Base-by-base conservation (phyloP, 768 basidiomycete species). In the Leccinum imitatum region DNA sequence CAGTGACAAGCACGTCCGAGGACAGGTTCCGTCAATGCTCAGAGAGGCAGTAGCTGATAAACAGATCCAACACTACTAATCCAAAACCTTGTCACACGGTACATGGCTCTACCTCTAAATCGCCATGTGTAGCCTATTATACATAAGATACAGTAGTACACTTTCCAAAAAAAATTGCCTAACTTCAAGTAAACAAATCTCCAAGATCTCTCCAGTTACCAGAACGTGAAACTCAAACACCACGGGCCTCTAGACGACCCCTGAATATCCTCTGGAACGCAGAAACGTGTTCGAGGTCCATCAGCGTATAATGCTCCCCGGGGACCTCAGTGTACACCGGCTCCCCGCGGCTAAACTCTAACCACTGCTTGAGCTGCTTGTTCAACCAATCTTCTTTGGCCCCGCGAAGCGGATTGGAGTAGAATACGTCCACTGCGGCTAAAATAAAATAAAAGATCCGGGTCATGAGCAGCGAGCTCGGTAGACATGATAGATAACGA, bases 261-360 rank as follows among this genome's bases (percentile, higher is more conserved):
- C 65, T 53, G 59, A 71, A 71, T 51, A 69, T 70, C 25, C 57
- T 68, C 37, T 69, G 68, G 69, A 69, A 70, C 8, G 57, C 57
- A 2, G 67, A 58, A 21, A 70, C 69, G 21, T 70, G 69, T 39
- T 63, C 66, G 44, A 65, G 63, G 63, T 69, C 59, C 69, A 69
- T 70, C 30, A 69, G 62, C 4, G 67, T 68, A 53, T 68, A 66
- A 50, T 69, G 65, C 31, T 62, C 56, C 46, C 65, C 65, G 1
- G 65, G 65, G 30, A 69, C 67, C 21, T 68, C 62, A 6, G 64
- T 63, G 50, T 61, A 66, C 11, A 15, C 17, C 6, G 62, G 51
- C 19, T 64, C 61, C 0, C 6, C 56, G 33, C 67, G 67, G 52
- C 64, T 59, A 37, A 68, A 68, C 23, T 48, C 54, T 27, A 5